Conservation (phyloP, 78 protist species). For the Blattamonas nauphoetae region DNA sequence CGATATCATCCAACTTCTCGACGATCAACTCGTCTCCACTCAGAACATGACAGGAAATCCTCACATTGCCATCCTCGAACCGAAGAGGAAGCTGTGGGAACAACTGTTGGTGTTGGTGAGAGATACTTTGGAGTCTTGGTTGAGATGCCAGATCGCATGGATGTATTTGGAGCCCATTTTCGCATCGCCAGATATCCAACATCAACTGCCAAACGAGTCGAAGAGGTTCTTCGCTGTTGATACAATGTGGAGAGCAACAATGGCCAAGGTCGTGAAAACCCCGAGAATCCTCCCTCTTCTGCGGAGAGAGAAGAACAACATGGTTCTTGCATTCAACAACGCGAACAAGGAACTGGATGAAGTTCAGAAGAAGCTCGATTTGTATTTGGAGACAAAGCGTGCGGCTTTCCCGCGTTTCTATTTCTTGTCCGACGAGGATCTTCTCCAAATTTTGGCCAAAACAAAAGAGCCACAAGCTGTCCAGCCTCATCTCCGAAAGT, state of each 20-base stretch:
- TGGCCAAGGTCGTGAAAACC: slow-evolving; percentile 19
- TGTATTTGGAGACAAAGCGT: slow-evolving; percentile 61
- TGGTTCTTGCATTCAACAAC: slow-evolving; percentile 29
- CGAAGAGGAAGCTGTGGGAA: slow-evolving; percentile 34
- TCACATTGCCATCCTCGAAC: slow-evolving; percentile 25
- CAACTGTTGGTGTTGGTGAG: slow-evolving; percentile 18
- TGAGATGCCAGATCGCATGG: slow-evolving; percentile 53
- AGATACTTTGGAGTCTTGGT: slow-evolving; percentile 52
- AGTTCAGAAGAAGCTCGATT: slow-evolving; percentile 38
- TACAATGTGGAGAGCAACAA: slow-evolving; percentile 32
- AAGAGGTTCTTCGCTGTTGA: slow-evolving; percentile 47
- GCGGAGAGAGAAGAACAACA: neutral
- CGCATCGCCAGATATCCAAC: slow-evolving; percentile 48
- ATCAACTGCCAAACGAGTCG: slow-evolving; percentile 54
- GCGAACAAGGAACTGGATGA: slow-evolving; percentile 37
- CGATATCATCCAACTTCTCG: slow-evolving; percentile 48
- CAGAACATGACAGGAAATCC: slow-evolving; percentile 59
- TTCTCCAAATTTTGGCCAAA: slow-evolving; percentile 56
- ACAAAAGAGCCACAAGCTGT: slow-evolving; percentile 58
- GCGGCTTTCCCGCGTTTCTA: slow-evolving; percentile 60
- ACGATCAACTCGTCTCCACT: slow-evolving; percentile 66
- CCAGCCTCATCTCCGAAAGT: slow-evolving; percentile 66
- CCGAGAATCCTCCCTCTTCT: slow-evolving; percentile 32
- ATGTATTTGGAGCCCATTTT: slow-evolving; percentile 66
- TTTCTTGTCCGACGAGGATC: slow-evolving; percentile 61